Conservation (phyloP, 768 basidiomycete genomes). For the Leccinum ochraceum region DNA sequence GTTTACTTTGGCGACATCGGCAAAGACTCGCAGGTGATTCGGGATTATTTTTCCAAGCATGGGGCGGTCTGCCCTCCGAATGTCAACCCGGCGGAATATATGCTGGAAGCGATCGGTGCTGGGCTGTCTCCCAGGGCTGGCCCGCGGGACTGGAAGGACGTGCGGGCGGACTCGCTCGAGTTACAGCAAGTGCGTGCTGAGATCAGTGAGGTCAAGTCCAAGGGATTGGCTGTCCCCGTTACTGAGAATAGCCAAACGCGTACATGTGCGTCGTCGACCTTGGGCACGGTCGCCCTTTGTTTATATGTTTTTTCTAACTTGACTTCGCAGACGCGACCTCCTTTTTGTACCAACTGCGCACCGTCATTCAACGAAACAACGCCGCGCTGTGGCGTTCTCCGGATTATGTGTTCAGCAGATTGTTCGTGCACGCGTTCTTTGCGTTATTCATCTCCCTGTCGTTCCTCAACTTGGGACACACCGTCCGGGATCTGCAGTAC, state of each 20-base stretch:
- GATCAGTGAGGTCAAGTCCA: slow-evolving; percentile 48
- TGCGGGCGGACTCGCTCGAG: slow-evolving; percentile 80
- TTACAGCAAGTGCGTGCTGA: slow-evolving; percentile 41
- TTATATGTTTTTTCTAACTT: neutral
- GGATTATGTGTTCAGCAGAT: slow-evolving; percentile 83
- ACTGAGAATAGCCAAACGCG: slow-evolving; percentile 41
- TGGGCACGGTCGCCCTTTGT: neutral
- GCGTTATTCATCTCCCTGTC: slow-evolving; percentile 75
- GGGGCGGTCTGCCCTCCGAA: slow-evolving; percentile 72
- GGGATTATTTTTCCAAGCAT: slow-evolving; percentile 72
- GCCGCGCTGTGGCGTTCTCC: slow-evolving; percentile 79
- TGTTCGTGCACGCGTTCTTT: slow-evolving; percentile 74
- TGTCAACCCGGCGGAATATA: slow-evolving; percentile 79
- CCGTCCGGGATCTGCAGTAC: slow-evolving; percentile 71
- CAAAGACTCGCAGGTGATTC: slow-evolving; percentile 62
- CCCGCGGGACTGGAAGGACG: slow-evolving; percentile 81
- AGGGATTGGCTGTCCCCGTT: slow-evolving; percentile 45
- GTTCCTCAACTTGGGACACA: slow-evolving; percentile 72
- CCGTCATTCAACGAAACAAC: slow-evolving; percentile 67
- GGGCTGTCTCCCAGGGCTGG: slow-evolving; percentile 73
- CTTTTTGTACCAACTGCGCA: slow-evolving; percentile 70
- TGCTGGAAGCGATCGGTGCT: slow-evolving; percentile 87
- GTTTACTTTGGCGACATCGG: slow-evolving; percentile 96
- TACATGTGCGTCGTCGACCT: slow-evolving; percentile 43
- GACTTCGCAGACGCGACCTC: slow-evolving; percentile 64